Conservation (phyloP, 805 yeast genomes). For the Saturnispora kantuleensis region DNA sequence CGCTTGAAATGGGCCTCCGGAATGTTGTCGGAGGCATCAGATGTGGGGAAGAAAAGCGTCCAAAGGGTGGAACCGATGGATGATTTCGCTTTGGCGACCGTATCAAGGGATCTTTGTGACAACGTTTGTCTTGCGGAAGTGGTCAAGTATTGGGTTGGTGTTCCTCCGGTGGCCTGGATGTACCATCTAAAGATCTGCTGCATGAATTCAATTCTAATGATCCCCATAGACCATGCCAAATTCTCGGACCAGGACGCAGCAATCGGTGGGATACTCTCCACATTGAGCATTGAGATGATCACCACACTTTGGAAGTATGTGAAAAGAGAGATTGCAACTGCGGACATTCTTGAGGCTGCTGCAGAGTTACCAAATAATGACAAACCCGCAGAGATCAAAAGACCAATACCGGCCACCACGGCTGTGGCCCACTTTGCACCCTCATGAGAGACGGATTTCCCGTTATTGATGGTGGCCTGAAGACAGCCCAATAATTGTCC, state of each 20-base stretch:
- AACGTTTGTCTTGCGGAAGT: slow-evolving; percentile 55
- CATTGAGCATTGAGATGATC: slow-evolving; percentile 75
- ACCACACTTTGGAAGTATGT: slow-evolving; percentile 84
- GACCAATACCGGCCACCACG: slow-evolving; percentile 78
- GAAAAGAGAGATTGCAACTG: slow-evolving; percentile 76
- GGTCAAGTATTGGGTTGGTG: slow-evolving; percentile 59
- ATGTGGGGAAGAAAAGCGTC: slow-evolving; percentile 16
- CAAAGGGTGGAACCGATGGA: slow-evolving; percentile 12
- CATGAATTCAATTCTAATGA: slow-evolving; percentile 71
- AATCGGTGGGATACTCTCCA: slow-evolving; percentile 81
- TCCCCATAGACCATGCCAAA: slow-evolving; percentile 91
- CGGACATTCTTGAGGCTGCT: slow-evolving; percentile 83
- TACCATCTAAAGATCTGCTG: slow-evolving; percentile 80
- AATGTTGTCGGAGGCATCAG: not conserved
- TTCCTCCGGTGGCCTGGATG: slow-evolving; percentile 82
- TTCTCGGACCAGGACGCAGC: slow-evolving; percentile 90
- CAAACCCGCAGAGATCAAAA: slow-evolving; percentile 70
- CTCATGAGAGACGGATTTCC: slow-evolving; percentile 69
- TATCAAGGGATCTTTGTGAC: slow-evolving; percentile 55
- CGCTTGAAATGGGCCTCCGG: not conserved
- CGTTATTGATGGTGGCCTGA: slow-evolving; percentile 65
- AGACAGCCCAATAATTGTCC: slow-evolving; percentile 55
- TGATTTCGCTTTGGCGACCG: not conserved
- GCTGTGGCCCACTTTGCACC: slow-evolving; percentile 94
- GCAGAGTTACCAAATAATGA: slow-evolving; percentile 80